Percentiles rank a stretch among this genome's conserved stretches.
Evolutionary conservation across 192 early-diverging fungal species (phyloP).

Genomic region (Glomus cerebriforme): DNA sequence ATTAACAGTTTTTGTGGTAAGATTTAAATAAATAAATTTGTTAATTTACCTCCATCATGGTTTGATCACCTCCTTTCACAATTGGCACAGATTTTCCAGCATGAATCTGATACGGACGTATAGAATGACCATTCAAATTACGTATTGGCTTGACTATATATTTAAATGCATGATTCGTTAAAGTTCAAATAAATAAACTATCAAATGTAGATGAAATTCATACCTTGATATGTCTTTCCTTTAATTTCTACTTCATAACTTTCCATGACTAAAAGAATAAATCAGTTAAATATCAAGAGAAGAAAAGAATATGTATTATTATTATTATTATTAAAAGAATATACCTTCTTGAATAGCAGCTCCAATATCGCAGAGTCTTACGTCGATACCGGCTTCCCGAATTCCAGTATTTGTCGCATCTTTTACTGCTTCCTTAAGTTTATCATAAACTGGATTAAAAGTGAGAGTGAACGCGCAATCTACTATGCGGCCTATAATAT

Average conservation of each 20-base stretch:
- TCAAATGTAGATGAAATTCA: background rate
- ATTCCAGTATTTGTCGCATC: constrained; percentile 98
- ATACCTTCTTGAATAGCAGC: constrained; percentile 85
- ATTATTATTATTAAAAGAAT: background rate
- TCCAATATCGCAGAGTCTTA: constrained; percentile 91
- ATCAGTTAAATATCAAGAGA: background rate
- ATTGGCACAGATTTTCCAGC: constrained; percentile 95
- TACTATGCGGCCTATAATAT: constrained; percentile 74
- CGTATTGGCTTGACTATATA: constrained; percentile 83
- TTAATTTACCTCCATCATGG: constrained; percentile 80
- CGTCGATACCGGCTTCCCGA: constrained; percentile 95
- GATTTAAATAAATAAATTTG: background rate
- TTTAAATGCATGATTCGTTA: background rate
- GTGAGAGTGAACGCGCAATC: constrained; percentile 93
- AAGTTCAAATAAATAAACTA: background rate
- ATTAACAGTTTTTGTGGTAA: background rate
- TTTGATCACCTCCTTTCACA: constrained; percentile 80
- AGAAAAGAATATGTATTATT: background rate
- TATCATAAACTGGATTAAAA: constrained; percentile 90
- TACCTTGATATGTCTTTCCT: constrained; percentile 86
- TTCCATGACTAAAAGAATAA: constrained; percentile 74
- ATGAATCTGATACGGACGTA: constrained; percentile 91
- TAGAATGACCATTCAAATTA: constrained; percentile 96
- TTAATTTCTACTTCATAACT: constrained; percentile 95
- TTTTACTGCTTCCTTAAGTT: constrained; percentile 82